Evolutionary conservation across 1,284 basidiomycete genomes (phyloP), one percentile per base, ranked within the genome.

Genomic region (Papiliotrema flavescens): DNA sequence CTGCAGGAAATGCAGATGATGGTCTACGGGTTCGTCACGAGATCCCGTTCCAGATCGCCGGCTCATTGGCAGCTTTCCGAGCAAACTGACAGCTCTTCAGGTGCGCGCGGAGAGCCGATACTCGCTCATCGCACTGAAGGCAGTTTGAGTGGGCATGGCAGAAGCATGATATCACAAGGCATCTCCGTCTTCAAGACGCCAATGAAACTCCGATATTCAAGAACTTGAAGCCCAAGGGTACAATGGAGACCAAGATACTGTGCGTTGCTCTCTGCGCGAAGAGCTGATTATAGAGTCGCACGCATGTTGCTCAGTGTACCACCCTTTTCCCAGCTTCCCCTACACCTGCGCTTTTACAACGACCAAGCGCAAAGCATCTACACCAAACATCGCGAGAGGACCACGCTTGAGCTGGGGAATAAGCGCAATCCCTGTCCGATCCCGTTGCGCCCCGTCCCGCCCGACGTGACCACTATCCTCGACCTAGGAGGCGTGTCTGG

Each of bases 121-220:
- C 23, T 22, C 14, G 26, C 28, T 32, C 28, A 26, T 20, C n/a
- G 8, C 19, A 32, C 49, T 54, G 49, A 55, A 20, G 2, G 2
- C 83, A 91, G 75, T 93, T 92, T 66, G 90, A 94, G 76, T 93
- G 90, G 89, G 90, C 90, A 17, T 94, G 90, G 90, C 89, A 92
- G 68, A 85, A 91, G 55, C 81, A 81, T 8, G 72, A 80, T 51
- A 56, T 78, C 0, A 79, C 79, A 0, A 67, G 81, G 2, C 79
- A 79, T 59, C 65, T 81, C 20, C 71, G 71, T 26, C 23, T 35
- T 11, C 32, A 46, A 1, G 28, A 32, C 11, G 6, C 28, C 11
- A 11, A 32, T 11, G 57, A 48, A 22, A 32, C 41, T 14, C 61
- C 64, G 3, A 54, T 71, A 3, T 76, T 76, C 57, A 67, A 64